Evolutionary conservation across 2,329 filamentous ascomycete species (phyloP).

Genomic region (Nigrograna mackinnonii): DNA sequence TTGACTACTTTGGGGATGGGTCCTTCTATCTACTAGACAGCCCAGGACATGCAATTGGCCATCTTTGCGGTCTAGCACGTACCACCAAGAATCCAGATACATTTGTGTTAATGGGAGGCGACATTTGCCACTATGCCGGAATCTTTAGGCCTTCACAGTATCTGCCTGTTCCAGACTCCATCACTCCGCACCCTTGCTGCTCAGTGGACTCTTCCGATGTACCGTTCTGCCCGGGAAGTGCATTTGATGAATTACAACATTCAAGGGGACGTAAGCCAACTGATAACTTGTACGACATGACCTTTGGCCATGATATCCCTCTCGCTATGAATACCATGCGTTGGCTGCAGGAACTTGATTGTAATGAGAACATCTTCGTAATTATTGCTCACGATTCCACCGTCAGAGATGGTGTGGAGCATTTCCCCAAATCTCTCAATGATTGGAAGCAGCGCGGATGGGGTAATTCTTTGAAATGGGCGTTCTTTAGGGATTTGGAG

Average conservation of each 20-base stretch:
- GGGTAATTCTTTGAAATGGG: conserved; percentile 24
- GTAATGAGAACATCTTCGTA: conserved; percentile 24
- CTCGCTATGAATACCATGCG: conserved; percentile 21
- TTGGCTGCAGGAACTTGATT: conserved; percentile 25
- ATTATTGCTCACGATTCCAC: conserved; percentile 31
- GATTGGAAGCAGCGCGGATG: conserved; percentile 27
- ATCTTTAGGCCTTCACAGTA: conserved; percentile 26
- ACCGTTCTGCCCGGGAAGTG: conserved; percentile 18
- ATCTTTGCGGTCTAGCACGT: conserved; percentile 55
- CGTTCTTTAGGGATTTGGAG: conserved; percentile 26
- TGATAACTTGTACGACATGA: conserved; percentile 17
- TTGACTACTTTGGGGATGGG: conserved; percentile 61
- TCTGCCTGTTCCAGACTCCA: conserved; percentile 19
- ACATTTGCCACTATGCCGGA: conserved; percentile 29
- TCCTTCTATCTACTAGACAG: conserved; percentile 59
- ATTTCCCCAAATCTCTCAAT: conserved; percentile 26
- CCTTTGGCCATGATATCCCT: conserved; percentile 19
- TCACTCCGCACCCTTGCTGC: conserved; percentile 20
- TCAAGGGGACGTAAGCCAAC: conserved; percentile 12
- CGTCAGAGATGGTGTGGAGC: conserved; percentile 23
- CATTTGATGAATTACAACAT: conserved; percentile 20
- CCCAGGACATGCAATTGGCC: conserved; percentile 57
- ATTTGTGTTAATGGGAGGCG: conserved; percentile 31
- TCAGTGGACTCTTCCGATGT: conserved; percentile 2
- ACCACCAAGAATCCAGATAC: conserved; percentile 25